A percentile compares a stretch with the other conserved stretches of the same genome.
These are phyloP conservation scores for Ochromonas danica DNA, from an alignment of 108 stramenopile species.

Conservation along the genomic window DNA sequence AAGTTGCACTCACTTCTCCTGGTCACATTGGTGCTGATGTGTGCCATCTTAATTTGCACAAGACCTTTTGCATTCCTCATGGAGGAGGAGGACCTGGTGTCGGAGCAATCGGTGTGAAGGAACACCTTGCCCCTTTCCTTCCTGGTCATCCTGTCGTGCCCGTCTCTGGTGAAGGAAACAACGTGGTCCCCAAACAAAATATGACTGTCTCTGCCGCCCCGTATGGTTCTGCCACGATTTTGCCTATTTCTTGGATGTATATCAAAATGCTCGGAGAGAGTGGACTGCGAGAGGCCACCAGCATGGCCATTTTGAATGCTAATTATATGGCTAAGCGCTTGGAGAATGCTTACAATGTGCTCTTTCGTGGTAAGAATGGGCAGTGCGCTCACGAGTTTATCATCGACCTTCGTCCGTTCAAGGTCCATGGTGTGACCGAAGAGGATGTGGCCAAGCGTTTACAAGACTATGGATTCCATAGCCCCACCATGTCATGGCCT, in stretches of 20 bases:
- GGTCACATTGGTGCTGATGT: slow-evolving; percentile 95
- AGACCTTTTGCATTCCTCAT: slow-evolving; percentile 97
- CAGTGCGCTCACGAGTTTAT: slow-evolving; percentile 99
- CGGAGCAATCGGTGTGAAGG: slow-evolving; percentile 91
- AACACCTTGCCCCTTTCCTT: slow-evolving; percentile 91
- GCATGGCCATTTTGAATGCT: slow-evolving; percentile 93
- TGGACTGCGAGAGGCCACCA: slow-evolving; percentile 2
- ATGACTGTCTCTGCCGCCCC: slow-evolving; percentile 86
- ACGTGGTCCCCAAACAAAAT: slow-evolving; percentile 62
- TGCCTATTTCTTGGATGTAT: slow-evolving; percentile 99
- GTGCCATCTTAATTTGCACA: slow-evolving; percentile 98
- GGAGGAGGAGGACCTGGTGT: slow-evolving; percentile 98
- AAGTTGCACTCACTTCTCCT: slow-evolving; percentile 92
- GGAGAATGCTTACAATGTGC: slow-evolving; percentile 78
- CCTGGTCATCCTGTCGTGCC: slow-evolving; percentile 80
- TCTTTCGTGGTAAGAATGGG: slow-evolving; percentile 89
- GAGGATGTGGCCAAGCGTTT: slow-evolving; percentile 94
- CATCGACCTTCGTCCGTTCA: slow-evolving; percentile 90
- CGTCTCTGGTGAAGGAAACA: slow-evolving; percentile 49
- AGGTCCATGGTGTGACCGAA: slow-evolving; percentile 84
- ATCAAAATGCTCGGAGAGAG: slow-evolving; percentile 81
- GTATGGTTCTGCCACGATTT: slow-evolving; percentile 94
- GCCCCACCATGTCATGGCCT: slow-evolving; percentile 99
- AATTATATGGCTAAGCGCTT: slow-evolving; percentile 98
- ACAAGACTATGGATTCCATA: slow-evolving; percentile 98